Evolutionary conservation across 345 rosid genomes (phyloP).

Genomic region (Camelina neglecta): DNA sequence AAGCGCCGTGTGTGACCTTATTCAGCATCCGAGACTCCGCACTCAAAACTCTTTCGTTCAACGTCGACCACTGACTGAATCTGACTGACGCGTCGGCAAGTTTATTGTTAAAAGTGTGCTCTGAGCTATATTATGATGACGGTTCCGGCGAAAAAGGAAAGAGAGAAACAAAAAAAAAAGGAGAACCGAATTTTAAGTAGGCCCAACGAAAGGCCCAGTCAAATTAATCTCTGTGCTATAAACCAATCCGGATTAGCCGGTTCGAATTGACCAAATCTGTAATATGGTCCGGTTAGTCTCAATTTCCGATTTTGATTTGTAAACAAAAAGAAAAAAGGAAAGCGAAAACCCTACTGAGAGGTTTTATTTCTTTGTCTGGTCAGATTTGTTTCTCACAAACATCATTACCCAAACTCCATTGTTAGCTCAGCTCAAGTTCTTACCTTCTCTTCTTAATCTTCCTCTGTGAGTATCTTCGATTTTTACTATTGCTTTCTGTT

Average conservation of each 20-base stretch:
- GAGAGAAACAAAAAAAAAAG: neutral
- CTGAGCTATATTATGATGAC: neutral
- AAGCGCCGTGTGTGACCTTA: conserved; percentile 36
- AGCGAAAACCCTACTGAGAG: conserved; percentile 36
- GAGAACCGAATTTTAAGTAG: conserved; percentile 3
- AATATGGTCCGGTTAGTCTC: conserved; percentile 5
- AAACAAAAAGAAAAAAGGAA: neutral
- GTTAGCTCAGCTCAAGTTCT: conserved; percentile 27
- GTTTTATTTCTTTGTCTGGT: conserved; percentile 21
- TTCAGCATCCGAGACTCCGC: conserved; percentile 40
- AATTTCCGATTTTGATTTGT: neutral
- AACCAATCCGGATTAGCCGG: neutral
- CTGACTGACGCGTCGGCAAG: conserved; percentile 16
- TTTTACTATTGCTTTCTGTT: neutral
- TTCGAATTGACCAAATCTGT: neutral
- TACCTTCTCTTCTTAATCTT: conserved; percentile 10
- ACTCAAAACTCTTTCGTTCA: neutral
- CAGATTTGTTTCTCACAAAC: conserved; percentile 23
- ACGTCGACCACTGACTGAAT: conserved; percentile 20
- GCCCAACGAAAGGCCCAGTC: conserved; percentile 31
- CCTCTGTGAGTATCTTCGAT: conserved; percentile 20
- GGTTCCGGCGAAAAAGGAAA: conserved; percentile 24
- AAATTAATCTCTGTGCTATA: neutral
- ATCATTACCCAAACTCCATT: conserved; percentile 18
- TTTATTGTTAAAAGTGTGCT: conserved; percentile 4